Evolutionary conservation across 106 monocot species (phyloP).

Genomic region (Narthecium ossifragum): DNA sequence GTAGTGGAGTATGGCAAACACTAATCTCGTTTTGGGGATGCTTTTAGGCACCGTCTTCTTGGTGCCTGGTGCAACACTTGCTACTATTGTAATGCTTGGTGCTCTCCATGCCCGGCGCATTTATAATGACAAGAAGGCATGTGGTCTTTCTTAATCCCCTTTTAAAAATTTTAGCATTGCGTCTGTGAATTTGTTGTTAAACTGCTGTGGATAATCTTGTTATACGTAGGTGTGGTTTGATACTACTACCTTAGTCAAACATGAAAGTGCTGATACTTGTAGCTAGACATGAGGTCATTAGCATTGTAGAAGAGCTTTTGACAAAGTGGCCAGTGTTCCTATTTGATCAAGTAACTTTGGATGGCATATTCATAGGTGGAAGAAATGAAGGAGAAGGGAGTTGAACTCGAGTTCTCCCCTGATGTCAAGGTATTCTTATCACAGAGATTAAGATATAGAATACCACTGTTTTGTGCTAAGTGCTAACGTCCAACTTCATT

Average conservation of each 20-base stretch:
- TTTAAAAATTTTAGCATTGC: no score
- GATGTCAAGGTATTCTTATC: slow-evolving; percentile 58
- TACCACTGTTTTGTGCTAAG: background rate
- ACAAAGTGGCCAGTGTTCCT: no score
- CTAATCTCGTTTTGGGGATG: background rate
- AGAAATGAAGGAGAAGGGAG: slow-evolving; percentile 74
- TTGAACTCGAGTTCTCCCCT: slow-evolving; percentile 83
- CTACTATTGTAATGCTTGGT: slow-evolving; percentile 87
- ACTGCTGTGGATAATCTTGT: no score
- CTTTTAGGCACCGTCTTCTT: slow-evolving; percentile 51
- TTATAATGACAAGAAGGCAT: slow-evolving; percentile 82
- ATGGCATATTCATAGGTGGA: slow-evolving; percentile 61
- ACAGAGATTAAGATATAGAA: background rate
- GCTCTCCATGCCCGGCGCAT: slow-evolving; percentile 80
- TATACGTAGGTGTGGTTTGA: no score
- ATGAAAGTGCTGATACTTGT: no score
- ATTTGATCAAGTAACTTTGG: no score
- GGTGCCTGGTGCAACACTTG: slow-evolving; percentile 79
- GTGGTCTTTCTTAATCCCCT: slow-evolving; percentile 6
- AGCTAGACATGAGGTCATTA: no score
- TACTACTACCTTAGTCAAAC: no score
- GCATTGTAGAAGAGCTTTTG: no score
- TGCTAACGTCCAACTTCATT: slow-evolving; percentile 3
- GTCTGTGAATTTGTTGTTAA: no score
- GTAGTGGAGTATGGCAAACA: no score